Percentiles rank a stretch among this genome's conserved stretches.
These are phyloP conservation scores for Linnemannia schmuckeri DNA, from an alignment of 192 early-diverging fungal genomes.

Conservation along the genomic window DNA sequence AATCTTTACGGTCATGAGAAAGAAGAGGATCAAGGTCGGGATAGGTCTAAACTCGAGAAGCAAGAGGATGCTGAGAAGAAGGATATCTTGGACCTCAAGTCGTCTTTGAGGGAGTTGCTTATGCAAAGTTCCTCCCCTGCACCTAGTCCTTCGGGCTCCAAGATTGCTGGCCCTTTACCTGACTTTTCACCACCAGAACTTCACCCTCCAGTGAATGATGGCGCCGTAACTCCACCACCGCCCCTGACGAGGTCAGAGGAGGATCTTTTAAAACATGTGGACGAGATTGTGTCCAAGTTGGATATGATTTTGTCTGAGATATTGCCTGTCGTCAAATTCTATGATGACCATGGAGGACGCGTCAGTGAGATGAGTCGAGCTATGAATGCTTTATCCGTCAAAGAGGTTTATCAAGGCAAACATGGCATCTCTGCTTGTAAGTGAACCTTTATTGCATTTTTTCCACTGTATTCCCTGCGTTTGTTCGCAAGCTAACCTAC, in stretches of 20 bases:
- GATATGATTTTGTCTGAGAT: conserved; percentile 18
- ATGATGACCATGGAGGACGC: conserved; percentile 32
- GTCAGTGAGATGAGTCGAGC: conserved; percentile 17
- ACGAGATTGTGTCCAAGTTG: conserved; percentile 27
- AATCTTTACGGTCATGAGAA: background rate
- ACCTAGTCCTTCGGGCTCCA: background rate
- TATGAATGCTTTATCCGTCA: background rate
- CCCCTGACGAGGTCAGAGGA: background rate
- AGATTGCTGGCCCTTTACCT: background rate
- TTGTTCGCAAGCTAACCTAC: background rate
- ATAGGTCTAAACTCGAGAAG: conserved; percentile 6
- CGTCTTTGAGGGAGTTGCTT: background rate
- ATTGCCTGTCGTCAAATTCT: conserved; percentile 40
- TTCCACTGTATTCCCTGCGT: background rate
- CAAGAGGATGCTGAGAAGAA: conserved; percentile 16
- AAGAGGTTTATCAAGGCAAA: conserved; percentile 24
- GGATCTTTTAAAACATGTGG: background rate
- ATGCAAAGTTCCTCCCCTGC: background rate
- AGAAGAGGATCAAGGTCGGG: background rate
- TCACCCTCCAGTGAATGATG: background rate
- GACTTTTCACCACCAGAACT: background rate
- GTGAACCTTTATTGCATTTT: background rate
- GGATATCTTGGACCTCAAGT: conserved; percentile 12
- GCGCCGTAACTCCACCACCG: background rate
- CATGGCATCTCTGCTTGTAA: conserved; percentile 39